Conservation (phyloP, 768 basidiomycete genomes). For the Psilocybe sp. region DNA sequence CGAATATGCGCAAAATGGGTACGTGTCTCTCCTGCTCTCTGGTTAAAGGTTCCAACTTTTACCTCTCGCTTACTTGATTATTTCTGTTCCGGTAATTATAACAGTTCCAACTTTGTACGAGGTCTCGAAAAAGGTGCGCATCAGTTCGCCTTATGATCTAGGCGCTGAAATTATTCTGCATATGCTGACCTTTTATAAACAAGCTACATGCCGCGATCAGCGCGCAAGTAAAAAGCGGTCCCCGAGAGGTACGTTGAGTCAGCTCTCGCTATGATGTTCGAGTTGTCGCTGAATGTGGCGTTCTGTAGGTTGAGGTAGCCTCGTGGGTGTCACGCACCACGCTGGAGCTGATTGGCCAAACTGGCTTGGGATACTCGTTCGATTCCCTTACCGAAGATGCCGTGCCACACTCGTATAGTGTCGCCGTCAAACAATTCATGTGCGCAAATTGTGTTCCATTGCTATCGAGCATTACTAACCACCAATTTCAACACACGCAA, state of each 20-base stretch:
- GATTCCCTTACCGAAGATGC: conserved; percentile 31
- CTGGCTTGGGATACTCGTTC: conserved; percentile 40
- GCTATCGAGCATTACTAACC: not conserved
- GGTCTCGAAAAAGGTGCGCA: conserved; percentile 23
- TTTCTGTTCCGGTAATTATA: no score
- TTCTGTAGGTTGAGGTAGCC: conserved; percentile 27
- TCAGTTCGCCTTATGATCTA: not conserved
- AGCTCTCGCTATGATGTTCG: not conserved
- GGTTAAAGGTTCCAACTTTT: not conserved
- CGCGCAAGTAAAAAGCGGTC: conserved; percentile 22
- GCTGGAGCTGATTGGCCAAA: conserved; percentile 47
- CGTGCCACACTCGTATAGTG: conserved; percentile 25
- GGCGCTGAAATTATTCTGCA: not conserved
- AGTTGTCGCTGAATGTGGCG: conserved; percentile 19
- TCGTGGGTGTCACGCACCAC: conserved; percentile 39
- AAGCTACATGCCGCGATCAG: conserved; percentile 25
- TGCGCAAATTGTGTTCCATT: conserved; percentile 5
- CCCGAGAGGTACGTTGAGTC: conserved; percentile 28
- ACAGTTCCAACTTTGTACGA: conserved; percentile 34
- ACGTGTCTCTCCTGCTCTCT: not conserved
- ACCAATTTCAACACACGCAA: not conserved
- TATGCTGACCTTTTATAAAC: not conserved
- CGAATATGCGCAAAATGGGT: conserved; percentile 39
- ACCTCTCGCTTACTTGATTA: not conserved
- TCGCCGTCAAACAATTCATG: conserved; percentile 27